phyloP scores from a whole-genome alignment of 75 land plant genomes.

The Pinus taeda region DNA sequence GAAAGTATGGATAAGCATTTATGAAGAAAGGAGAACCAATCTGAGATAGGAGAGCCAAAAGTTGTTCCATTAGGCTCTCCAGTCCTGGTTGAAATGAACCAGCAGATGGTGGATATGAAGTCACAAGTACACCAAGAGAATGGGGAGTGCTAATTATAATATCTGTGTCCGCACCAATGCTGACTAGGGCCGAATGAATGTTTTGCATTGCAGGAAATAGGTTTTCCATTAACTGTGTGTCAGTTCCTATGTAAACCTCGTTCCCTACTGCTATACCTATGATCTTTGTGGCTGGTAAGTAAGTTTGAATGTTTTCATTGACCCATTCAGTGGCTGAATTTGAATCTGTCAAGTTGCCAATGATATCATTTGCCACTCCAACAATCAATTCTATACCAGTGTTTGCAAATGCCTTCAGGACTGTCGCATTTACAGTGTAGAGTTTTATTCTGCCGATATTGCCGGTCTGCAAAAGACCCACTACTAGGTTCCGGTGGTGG shows the following conservation, averaged over 20 bases:
- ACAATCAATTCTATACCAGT: conserved; percentile 59
- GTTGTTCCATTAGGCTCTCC: conserved; percentile 12
- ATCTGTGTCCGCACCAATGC: conserved; percentile 28
- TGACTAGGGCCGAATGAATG: conserved; percentile 38
- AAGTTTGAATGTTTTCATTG: conserved; percentile 34
- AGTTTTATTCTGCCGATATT: conserved; percentile 46
- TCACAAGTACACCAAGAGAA: conserved; percentile 40
- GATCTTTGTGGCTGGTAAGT: conserved; percentile 64
- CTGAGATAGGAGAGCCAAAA: conserved; percentile 51
- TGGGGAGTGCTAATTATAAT: conserved; percentile 63
- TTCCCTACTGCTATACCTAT: conserved; percentile 67
- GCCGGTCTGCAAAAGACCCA: conserved; percentile 47
- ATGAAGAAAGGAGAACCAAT: conserved; percentile 59
- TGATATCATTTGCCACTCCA: conserved; percentile 44
- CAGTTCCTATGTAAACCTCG: conserved; percentile 56
- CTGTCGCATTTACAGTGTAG: conserved; percentile 51
- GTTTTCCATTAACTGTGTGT: conserved; percentile 24
- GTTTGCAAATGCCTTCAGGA: conserved; percentile 59
- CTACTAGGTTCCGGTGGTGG: conserved; percentile 51
- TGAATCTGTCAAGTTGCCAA: conserved; percentile 33
- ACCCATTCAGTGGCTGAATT: conserved; percentile 44
- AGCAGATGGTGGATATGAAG: conserved; percentile 69
- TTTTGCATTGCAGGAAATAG: conserved; percentile 72
- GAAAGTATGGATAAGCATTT: conserved; percentile 82
- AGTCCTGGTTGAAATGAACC: conserved; percentile 48